Base-by-base conservation (phyloP, 2,329 filamentous ascomycete genomes). In the Alternaria burnsii region DNA sequence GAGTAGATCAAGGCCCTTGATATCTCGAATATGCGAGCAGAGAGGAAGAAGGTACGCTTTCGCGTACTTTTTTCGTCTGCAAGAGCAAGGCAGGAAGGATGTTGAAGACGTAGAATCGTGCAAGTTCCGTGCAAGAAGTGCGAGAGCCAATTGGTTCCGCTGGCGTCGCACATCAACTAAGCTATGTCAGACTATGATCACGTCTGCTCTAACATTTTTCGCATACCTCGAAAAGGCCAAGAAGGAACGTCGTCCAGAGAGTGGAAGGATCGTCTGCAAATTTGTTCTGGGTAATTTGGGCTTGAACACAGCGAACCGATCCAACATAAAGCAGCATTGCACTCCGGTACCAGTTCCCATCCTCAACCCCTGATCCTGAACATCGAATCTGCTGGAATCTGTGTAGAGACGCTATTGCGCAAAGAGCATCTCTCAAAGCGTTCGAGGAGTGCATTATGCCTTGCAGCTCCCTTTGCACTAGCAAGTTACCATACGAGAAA, bases 91-190 rank as follows among this genome's bases (percentile, higher is more conserved):
- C 54, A 54, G 4, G 34, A 44, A 4, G 69, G 71, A 4, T 59
- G 47, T 42, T 70, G 70, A 22, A 73, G 52, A 12, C 67, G 66
- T 5, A 74, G 59, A 24, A 74, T 67, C 14, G 67, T 62, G 43
- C 67, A 72, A 44, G 72, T 73, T 16, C 72, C 71, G 32, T 72
- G 66, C 12, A 73, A 42, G 41, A 74, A 74, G 32, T 73, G 72
- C 4, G 68, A 66, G 1, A 73, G 63, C 72, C 72, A 74, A 22
- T 70, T 71, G 3, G 47, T 60, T 22, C 72, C 72, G 12, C 68
- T 69, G 3, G 59, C 62, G 38, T 74, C 71, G 14, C 67, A 70
- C 71, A 72, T 74, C 26, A 73, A 52, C 72, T 74, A 26, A n/a
- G 11, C 24, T 16, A 20, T 2, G 12, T 61, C 24, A 59, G 47